Base-by-base conservation (phyloP, 805 yeast species). In the Pichia nakasei region DNA sequence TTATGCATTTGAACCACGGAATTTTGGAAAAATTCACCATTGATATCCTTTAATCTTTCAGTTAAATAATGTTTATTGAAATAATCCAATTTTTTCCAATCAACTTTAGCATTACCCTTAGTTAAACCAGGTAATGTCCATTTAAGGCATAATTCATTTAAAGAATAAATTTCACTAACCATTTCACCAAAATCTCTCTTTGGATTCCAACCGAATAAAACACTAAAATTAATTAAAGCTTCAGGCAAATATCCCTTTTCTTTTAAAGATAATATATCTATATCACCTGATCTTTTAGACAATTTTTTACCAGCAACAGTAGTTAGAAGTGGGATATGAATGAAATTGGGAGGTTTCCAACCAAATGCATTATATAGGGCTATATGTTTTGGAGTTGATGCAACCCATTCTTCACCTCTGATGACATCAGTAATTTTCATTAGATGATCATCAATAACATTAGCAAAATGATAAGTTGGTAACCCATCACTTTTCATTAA, bases 391-490 rank as follows among this genome's bases (percentile, higher is more conserved):
- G 97, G 96, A 0, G 98, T 93, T 0, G 97, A 86, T 1, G 95
- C 84, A 11, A 93, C 66, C 98, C 99, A 93, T 61, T 93, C 98
- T 57, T 93, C 98, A 29, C 99, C 99, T 52, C 99, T 71, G 5
- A 93, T 79, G 9, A 93, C 98, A 62, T 93, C 97, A 0, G 96
- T 85, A 37, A 93, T 84, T 38, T 78, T 62, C 98, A 93, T 93
- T 38, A 85, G 65, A 59, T 89, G 94, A 59, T 93, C 99, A 58
- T 93, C 99, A 3, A 93, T 76, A 7, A 93, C 96, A 56, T 86
- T 91, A 15, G 98, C 98, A 56, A 93, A 81, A 63, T 93, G 99
- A 55, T 93, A 93, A 0, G 99, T 93, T 22, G 99, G 99, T 48
- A 86, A 66, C 0, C 91, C 89, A 60, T 93, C 97, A n/a, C 95